These are phyloP conservation scores for Lodderomyces orthopsilosis DNA, from an alignment of 1,139 yeast species.

Conservation along the genomic window DNA sequence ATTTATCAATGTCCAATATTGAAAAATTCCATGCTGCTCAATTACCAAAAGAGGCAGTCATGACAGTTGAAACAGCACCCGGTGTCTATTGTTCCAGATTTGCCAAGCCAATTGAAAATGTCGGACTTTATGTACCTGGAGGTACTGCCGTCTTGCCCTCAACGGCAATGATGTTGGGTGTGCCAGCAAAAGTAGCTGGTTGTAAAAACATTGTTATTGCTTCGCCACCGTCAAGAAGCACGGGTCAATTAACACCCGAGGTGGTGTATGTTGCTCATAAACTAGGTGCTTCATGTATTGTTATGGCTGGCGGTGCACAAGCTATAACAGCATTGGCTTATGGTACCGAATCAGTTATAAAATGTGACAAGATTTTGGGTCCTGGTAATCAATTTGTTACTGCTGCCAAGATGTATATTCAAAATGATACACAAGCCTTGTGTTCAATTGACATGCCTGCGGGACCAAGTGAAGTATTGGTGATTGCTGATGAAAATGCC, in stretches of 20 bases:
- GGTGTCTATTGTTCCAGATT: constrained; percentile 94
- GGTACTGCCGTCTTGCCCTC: constrained; percentile 98
- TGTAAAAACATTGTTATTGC: constrained; percentile 92
- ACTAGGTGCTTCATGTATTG: constrained; percentile 85
- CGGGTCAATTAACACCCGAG: constrained; percentile 93
- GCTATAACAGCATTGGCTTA: constrained; percentile 99
- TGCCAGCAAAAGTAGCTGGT: constrained; percentile 98
- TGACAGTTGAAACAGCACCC: constrained; percentile 89
- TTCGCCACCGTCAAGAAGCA: constrained; percentile 91
- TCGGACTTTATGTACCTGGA: constrained; percentile 96
- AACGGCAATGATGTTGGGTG: constrained; percentile 97
- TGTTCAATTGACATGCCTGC: constrained; percentile 99
- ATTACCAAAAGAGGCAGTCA: constrained; percentile 59
- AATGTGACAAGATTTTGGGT: constrained; percentile 95
- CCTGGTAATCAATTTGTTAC: constrained; percentile 99
- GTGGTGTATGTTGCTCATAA: constrained; percentile 97
- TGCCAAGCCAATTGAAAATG: constrained; percentile 90
- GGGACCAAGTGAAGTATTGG: constrained; percentile 97
- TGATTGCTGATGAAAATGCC: constrained; percentile 80
- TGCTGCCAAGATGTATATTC: constrained; percentile 97
- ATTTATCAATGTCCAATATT: constrained; percentile 83
- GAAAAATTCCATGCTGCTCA: constrained; percentile 94
- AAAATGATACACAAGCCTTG: constrained; percentile 90
- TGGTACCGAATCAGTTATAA: constrained; percentile 88
- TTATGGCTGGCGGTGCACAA: constrained; percentile 98